Percentiles rank a stretch among this genome's conserved stretches.
Evolutionary conservation across 2,329 filamentous ascomycete species (phyloP).

Genomic region (Trichoderma simmonsii): DNA sequence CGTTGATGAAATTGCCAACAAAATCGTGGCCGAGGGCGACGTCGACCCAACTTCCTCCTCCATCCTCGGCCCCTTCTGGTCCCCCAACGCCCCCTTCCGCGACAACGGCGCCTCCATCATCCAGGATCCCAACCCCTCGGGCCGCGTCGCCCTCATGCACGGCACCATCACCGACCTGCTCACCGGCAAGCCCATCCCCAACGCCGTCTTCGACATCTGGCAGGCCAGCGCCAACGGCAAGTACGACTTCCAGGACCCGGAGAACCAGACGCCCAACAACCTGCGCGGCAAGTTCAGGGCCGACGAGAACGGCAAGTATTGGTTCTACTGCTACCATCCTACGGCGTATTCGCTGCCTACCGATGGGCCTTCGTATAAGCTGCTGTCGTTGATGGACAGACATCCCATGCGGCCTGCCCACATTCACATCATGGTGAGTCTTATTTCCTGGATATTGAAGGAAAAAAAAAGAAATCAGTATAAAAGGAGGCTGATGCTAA

Average conservation of each 20-base stretch:
- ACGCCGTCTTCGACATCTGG: slow-evolving; percentile 75
- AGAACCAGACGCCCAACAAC: slow-evolving; percentile 70
- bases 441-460: neutral
- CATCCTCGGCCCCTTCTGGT: slow-evolving; percentile 78
- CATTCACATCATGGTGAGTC: slow-evolving; percentile 49
- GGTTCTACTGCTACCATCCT: slow-evolving; percentile 72
- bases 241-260: slow-evolving; percentile 73
- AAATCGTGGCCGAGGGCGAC: slow-evolving; percentile 58
- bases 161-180: slow-evolving; percentile 62
- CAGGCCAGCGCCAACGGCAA: slow-evolving; percentile 72
- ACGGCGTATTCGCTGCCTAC: slow-evolving; percentile 70
- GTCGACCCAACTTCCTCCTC: slow-evolving; percentile 68
- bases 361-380: slow-evolving; percentile 49
- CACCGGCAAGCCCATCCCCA: slow-evolving; percentile 63
- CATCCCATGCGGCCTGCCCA: slow-evolving; percentile 50
- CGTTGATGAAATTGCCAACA: slow-evolving; percentile 62
- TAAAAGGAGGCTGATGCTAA: neutral
- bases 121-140: slow-evolving; percentile 56
- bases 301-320: slow-evolving; percentile 66
- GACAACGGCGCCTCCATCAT: slow-evolving; percentile 65
- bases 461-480: neutral
- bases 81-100: slow-evolving; percentile 69
- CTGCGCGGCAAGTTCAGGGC: slow-evolving; percentile 72
- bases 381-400: slow-evolving; percentile 46
- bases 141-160: slow-evolving; percentile 64